Conservation (phyloP, 1,284 basidiomycete species). For the Singerocomus inundabilis region DNA sequence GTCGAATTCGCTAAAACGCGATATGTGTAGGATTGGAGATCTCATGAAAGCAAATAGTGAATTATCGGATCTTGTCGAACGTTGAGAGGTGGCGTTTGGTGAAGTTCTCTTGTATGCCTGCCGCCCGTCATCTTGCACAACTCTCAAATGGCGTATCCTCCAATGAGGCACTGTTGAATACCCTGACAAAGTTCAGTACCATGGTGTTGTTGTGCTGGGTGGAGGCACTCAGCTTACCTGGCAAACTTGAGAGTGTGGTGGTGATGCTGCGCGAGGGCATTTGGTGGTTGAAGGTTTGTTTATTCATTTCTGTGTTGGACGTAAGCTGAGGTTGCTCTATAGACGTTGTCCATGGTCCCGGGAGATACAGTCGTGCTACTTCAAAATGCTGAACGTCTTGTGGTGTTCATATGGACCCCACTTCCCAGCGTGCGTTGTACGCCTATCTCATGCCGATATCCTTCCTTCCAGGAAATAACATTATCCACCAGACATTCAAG, state of each 20-base stretch:
- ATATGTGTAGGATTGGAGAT: conserved; percentile 24
- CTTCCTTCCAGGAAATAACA: neutral
- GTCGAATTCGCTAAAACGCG: conserved; percentile 21
- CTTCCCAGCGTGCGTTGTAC: conserved; percentile 25
- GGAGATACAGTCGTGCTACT: conserved; percentile 8
- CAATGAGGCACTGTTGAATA: conserved; percentile 6
- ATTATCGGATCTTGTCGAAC: conserved; percentile 20
- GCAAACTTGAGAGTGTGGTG: conserved; percentile 19
- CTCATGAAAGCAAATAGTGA: conserved; percentile 23
- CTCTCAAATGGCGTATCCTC: conserved; percentile 9
- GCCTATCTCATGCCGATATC: conserved; percentile 16
- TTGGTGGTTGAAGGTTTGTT: conserved; percentile 24
- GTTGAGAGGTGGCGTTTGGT: conserved; percentile 11
- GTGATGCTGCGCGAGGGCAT: conserved; percentile 20
- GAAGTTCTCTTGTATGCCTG: conserved; percentile 26
- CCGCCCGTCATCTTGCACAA: conserved; percentile 17
- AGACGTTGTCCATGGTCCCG: conserved; percentile 12
- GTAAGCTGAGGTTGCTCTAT: neutral
- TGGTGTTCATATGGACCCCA: conserved; percentile 21
- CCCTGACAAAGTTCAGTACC: conserved; percentile 12
- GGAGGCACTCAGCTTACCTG: conserved; percentile 23
- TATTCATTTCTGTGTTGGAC: neutral
- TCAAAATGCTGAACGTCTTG: conserved; percentile 19
- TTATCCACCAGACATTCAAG: conserved; percentile 13
- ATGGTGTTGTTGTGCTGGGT: conserved; percentile 24